A percentile compares a stretch with the other conserved stretches of the same genome.
Conservation (phyloP, 1,284 basidiomycete species). For the Heterobasidion occidentale region DNA sequence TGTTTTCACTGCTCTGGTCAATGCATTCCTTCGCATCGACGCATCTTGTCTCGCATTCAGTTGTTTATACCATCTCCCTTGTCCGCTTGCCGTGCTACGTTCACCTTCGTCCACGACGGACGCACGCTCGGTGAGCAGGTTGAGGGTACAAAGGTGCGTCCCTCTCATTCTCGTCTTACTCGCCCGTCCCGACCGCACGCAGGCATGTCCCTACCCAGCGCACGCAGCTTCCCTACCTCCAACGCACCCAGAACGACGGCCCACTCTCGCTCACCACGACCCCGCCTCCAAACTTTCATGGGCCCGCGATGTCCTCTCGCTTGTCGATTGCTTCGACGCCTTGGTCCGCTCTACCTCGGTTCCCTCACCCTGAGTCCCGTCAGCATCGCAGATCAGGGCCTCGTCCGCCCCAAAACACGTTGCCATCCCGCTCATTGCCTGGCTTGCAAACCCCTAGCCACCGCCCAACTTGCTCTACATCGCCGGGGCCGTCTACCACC, state of each 20-base stretch:
- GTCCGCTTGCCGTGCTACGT: too few relatives aligned
- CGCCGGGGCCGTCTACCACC: conserved; percentile 70
- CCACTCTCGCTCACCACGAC: conserved; percentile 52
- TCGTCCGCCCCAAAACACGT: conserved; percentile 56
- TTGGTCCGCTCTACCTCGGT: conserved; percentile 23
- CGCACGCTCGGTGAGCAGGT: too few relatives aligned
- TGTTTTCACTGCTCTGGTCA: too few relatives aligned
- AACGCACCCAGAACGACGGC: conserved; percentile 12
- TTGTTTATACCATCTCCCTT: too few relatives aligned
- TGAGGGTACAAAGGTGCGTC: too few relatives aligned
- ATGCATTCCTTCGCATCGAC: too few relatives aligned
- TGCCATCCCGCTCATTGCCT: conserved; percentile 56
- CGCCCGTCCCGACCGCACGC: too few relatives aligned
- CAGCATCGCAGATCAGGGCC: conserved; percentile 55
- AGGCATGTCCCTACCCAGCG: too few relatives aligned
- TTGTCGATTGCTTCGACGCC: conserved; percentile 1
- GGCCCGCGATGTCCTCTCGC: conserved; percentile 68
- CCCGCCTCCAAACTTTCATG: conserved; percentile 62
- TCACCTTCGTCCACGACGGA: too few relatives aligned
- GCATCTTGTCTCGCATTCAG: too few relatives aligned
- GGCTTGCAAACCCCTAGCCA: conserved; percentile 30
- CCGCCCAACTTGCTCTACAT: conserved; percentile 34
- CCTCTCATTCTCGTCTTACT: too few relatives aligned
- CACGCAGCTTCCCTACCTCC: conserved; percentile 12
- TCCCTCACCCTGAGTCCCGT: conserved; percentile 38